These are phyloP conservation scores for Torulaspora gathmanii DNA, from an alignment of 805 yeast genomes.

Conservation along the genomic window DNA sequence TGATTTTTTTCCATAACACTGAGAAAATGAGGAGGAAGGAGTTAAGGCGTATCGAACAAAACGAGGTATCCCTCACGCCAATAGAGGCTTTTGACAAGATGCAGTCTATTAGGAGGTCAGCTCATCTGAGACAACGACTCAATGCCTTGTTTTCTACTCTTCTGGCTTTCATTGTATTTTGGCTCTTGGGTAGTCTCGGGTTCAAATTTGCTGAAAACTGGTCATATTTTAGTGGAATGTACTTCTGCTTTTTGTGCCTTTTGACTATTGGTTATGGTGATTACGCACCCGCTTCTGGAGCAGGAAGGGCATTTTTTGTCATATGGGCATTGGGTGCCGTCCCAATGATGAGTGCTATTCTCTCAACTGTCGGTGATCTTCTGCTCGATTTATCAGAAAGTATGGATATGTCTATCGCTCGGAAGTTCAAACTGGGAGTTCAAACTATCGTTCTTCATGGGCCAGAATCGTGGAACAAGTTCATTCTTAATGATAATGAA, in stretches of 20 bases:
- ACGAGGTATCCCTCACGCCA: constrained; percentile 33
- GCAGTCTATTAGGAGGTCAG: constrained; percentile 45
- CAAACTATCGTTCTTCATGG: constrained; percentile 13
- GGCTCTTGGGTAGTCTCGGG: constrained; percentile 69
- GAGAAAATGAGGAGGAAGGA: constrained; percentile 46
- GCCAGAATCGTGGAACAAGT: constrained; percentile 5
- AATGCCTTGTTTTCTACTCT: constrained; percentile 41
- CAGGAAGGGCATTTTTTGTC: constrained; percentile 70
- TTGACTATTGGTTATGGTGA: constrained; percentile 86
- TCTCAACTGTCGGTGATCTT: constrained; percentile 64
- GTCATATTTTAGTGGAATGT: constrained; percentile 66
- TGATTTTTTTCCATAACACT: constrained; percentile 59
- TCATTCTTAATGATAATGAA: constrained; percentile 10
- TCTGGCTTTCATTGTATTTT: constrained; percentile 48
- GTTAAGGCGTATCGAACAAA: constrained; percentile 14
- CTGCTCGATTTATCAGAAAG: constrained; percentile 23
- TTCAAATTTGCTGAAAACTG: constrained; percentile 61
- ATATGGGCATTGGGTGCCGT: constrained; percentile 79
- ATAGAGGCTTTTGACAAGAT: constrained; percentile 53
- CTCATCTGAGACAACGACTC: constrained; percentile 39
- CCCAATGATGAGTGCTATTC: constrained; percentile 79
- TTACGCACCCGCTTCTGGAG: constrained; percentile 53
- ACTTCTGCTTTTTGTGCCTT: constrained; percentile 70
- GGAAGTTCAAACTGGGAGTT: constrained; percentile 14
- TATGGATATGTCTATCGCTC: constrained; percentile 20